These are phyloP conservation scores for Diaporthe capsici DNA, from an alignment of 2,329 filamentous ascomycete genomes.

Conservation along the genomic window DNA sequence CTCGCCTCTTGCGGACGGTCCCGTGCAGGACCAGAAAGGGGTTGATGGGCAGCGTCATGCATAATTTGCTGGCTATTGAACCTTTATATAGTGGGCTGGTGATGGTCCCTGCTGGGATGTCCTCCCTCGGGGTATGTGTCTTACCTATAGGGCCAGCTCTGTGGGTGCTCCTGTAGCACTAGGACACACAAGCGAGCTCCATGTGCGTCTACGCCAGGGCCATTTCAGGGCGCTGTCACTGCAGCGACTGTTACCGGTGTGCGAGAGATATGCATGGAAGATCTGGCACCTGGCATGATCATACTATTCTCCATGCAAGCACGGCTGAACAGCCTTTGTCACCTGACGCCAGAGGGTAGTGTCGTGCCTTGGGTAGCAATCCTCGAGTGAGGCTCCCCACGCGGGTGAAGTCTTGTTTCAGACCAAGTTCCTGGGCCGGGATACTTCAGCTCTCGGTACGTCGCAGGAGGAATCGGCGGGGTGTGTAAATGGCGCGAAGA, in stretches of 20 bases:
- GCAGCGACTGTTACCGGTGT: conserved; percentile 15
- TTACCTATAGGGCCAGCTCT: background rate
- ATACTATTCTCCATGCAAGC: background rate
- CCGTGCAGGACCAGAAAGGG: conserved; percentile 27
- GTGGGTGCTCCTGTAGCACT: background rate
- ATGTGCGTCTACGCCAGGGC: background rate
- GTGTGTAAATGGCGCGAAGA: background rate
- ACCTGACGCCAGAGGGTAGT: background rate
- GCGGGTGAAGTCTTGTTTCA: background rate
- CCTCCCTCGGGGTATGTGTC: background rate
- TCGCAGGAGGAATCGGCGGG: too few species aligned
- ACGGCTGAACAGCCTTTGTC: background rate
- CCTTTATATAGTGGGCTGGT: background rate
- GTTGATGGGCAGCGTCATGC: conserved; percentile 14
- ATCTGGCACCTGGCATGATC: background rate
- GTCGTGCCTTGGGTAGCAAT: too few species aligned
- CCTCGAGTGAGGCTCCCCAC: background rate
- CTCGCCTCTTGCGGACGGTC: conserved; percentile 31
- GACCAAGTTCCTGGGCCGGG: background rate
- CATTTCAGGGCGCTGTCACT: background rate
- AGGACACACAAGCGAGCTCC: conserved; percentile 3
- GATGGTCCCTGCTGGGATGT: background rate
- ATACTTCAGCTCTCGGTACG: background rate
- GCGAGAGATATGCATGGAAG: conserved; percentile 1
- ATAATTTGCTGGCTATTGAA: conserved; percentile 15